Percentiles rank a stretch among this genome's conserved stretches.
Evolutionary conservation across 2,329 filamentous ascomycete species (phyloP).

Genomic region (Ascochyta clinopodiicola): DNA sequence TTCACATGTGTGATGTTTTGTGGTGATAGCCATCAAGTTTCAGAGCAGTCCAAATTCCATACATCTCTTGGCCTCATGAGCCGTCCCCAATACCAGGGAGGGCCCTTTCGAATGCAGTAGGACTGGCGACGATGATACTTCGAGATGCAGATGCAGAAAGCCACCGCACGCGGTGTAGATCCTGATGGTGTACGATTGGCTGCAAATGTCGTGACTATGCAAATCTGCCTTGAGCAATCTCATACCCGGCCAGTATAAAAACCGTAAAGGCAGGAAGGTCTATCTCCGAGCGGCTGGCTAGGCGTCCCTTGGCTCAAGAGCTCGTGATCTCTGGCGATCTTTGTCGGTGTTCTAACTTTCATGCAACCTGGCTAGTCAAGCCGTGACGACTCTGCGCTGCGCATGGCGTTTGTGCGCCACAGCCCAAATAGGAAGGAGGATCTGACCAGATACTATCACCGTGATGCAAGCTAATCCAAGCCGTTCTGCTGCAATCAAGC

Average conservation of each 20-base stretch:
- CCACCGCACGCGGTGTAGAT: too few relatives aligned
- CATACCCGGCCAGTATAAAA: too few relatives aligned
- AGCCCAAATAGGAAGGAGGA: slow-evolving; percentile 7
- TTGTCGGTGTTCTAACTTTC: too few relatives aligned
- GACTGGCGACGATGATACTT: not conserved
- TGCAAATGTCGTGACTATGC: not conserved
- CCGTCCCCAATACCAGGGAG: not conserved
- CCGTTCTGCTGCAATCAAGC: not conserved
- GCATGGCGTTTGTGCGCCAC: not conserved
- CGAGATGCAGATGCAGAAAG: not conserved
- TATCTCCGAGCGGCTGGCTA: not conserved
- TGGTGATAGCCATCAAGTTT: not conserved
- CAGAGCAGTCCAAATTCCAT: not conserved
- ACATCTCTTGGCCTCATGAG: not conserved
- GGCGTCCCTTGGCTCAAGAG: not conserved
- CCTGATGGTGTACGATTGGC: too few relatives aligned
- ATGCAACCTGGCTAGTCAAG: not conserved
- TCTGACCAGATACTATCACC: not conserved
- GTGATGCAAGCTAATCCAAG: slow-evolving; percentile 2
- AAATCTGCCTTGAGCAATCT: not conserved
- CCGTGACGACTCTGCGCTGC: not conserved
- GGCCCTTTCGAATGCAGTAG: not conserved
- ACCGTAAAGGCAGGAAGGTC: not conserved
- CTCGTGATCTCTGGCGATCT: not conserved
- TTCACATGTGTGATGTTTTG: not conserved